These are phyloP conservation scores for Kodamaea arcana DNA, from an alignment of 1,139 yeast genomes.

Conservation along the genomic window DNA sequence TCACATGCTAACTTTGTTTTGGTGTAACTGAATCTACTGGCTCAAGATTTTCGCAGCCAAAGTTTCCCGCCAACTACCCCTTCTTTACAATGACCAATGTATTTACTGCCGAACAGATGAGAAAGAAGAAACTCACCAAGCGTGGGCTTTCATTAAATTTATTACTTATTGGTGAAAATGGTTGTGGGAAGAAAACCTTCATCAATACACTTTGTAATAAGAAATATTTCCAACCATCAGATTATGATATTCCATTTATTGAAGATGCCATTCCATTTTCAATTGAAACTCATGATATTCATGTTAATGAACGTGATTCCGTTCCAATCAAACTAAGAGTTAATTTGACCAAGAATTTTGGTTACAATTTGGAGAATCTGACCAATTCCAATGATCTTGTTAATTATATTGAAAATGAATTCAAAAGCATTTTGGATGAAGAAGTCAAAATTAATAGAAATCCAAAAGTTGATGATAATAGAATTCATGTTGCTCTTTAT, in stretches of 20 bases:
- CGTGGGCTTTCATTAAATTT: slow-evolving; percentile 25
- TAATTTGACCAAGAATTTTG: slow-evolving; percentile 25
- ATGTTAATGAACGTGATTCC: slow-evolving; percentile 13
- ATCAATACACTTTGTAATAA: slow-evolving; percentile 27
- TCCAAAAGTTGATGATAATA: slow-evolving; percentile 49
- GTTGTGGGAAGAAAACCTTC: slow-evolving; percentile 32
- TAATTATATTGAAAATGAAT: slow-evolving; percentile 51
- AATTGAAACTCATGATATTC: slow-evolving; percentile 13
- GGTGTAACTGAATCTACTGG: too few relatives aligned
- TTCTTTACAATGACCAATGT: too few relatives aligned
- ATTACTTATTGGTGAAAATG: slow-evolving; percentile 32
- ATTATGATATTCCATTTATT: slow-evolving; percentile 3
- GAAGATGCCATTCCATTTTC: slow-evolving; percentile 7
- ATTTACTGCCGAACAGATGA: slow-evolving; percentile 17
- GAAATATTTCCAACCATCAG: slow-evolving; percentile 8
- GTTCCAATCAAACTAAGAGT: slow-evolving; percentile 25
- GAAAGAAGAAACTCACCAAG: slow-evolving; percentile 15
- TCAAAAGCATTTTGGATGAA: slow-evolving; percentile 52
- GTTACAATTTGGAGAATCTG: slow-evolving; percentile 33
- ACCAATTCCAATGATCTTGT: slow-evolving; percentile 27
- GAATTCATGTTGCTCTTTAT: slow-evolving; percentile 62
- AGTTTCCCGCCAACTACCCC: background rate
- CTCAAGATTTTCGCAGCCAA: slow-evolving; percentile 9
- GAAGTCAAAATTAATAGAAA: slow-evolving; percentile 59
- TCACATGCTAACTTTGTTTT: too few relatives aligned